Evolutionary conservation across 371 early-diverging fungal genomes (phyloP), one percentile per base, ranked within the genome.

Genomic region (Mucor piriformis): DNA sequence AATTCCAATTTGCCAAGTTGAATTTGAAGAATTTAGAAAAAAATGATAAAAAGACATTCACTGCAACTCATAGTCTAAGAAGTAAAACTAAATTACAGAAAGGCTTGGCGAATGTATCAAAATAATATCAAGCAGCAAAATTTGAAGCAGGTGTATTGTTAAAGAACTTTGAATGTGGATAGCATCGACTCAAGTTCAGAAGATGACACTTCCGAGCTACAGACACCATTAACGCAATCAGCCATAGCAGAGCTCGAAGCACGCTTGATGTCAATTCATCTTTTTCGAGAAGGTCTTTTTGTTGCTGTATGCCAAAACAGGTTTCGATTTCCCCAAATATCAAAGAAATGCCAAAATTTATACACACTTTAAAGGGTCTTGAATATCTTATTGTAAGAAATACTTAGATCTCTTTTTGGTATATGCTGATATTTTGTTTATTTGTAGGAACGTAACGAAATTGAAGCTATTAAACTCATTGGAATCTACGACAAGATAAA

Each of bases 391-490:
- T 53, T 53, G 27, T 53, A 38, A 40, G 53, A 40, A 53, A 40
- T 40, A 40, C 25, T 53, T 53, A 6, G 16, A 53, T 53, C 40
- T 53, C 40, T 53, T 53, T 53, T 53, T 53, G 20, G 40, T 12
- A 24, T 23, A 52, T 52, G 0, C 53, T 52, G 53, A 52, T 52
- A 53, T 53, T 40, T 40, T 53, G 40, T 53, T 53, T 53, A 21
- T 53, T 53, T 53, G n/a, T 53, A 53, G 53, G 25, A 25, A 53
- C 53, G 27, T 40, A 40, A 40, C 40, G 3, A 53, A 38, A 25
- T 3, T 37, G 53, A 40, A 53, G 53, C 42, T 53, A 24, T 1
- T 10, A 25, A 53, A 53, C 42, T 53, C 25, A 38, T 40, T 15
- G 53, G 53, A 37, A 8, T 53, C 27, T 53, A 53, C 3, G 27